Evolutionary conservation across 2,329 filamentous ascomycete species (phyloP).

Genomic region (Celoporthe dispersa): DNA sequence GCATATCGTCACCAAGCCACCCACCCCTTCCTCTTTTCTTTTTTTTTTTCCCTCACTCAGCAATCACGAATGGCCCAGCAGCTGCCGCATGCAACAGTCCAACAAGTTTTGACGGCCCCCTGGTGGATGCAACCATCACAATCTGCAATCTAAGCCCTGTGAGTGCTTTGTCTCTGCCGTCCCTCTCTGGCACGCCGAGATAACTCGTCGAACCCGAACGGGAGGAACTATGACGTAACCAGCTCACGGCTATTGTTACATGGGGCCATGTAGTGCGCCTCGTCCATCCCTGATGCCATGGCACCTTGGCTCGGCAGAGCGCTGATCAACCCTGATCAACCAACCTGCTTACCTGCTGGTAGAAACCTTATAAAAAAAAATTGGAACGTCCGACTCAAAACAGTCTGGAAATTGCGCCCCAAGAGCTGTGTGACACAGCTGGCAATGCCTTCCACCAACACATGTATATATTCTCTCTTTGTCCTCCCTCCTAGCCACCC

Average conservation of each 20-base stretch:
- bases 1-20: constrained; percentile 1
- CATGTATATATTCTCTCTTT: background rate
- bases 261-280: background rate
- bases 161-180: background rate
- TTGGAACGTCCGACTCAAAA: background rate
- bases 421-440: background rate
- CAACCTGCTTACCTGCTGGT: background rate
- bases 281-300: background rate
- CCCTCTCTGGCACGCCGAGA: background rate
- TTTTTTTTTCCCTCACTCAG: background rate
- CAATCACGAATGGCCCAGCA: background rate
- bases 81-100: constrained; percentile 7
- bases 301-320: background rate
- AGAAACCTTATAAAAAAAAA: background rate
- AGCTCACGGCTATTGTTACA: background rate
- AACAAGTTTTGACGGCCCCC: background rate
- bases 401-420: background rate
- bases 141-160: background rate
- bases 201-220: background rate
- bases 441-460: background rate
- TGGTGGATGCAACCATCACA: constrained; percentile 4
- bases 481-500: background rate
- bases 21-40: background rate
- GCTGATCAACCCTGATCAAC: background rate
- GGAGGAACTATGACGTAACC: constrained; percentile 10